Base-by-base conservation (phyloP, 2,329 filamentous ascomycete species). In the Verticillium isaacii region DNA sequence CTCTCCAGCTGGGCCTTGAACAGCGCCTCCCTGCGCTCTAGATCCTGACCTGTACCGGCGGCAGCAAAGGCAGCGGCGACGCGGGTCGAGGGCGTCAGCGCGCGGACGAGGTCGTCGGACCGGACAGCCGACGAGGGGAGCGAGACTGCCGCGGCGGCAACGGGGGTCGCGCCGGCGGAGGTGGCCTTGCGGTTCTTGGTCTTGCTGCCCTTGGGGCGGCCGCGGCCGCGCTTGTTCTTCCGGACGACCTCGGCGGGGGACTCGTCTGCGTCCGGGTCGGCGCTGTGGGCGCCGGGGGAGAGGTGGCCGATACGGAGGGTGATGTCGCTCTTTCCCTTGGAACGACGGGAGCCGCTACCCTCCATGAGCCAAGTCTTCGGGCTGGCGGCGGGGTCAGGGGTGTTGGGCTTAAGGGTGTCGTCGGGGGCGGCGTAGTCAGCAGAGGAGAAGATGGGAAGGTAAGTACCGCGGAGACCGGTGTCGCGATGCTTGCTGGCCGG, bases 151-250 rank as follows among this genome's bases (percentile, higher is more conserved):
- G n/a, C 11, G 11, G 19, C 7, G 11, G 8, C 17, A 19, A 17
- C 14, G 7, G 58, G 25, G 15, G 32, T 54, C 2, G 29, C 41
- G 8, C 15, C 23, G 17, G 23, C 17, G 7, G 58, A 32, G 32
- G 17, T 8, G 11, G 34, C 32, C 19, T 32, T 50, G 41, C 11
- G 17, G 32, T 36, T 59, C 25, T 50, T 9, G 29, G 58, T 39
- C 45, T 59, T 59, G 41, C 58, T 59, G n/a, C 58, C 58, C 25
- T 59, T 59, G 45, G 58, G 58, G 32, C 58, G 58, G 8, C 58
- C 58, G 57, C n/a, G 36, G 19, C 15, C 14, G n/a, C 19, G 9
- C 45, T 55, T 59, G 25, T 59, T 34, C 39, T 41, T 36, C 19
- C n/a, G 19, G 54, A n/a, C 25, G 9, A 29, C n/a, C 17, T 52